Evolutionary conservation across 768 basidiomycete species (phyloP), one percentile per base, ranked within the genome.

Genomic region (Roridomyces roridus): DNA sequence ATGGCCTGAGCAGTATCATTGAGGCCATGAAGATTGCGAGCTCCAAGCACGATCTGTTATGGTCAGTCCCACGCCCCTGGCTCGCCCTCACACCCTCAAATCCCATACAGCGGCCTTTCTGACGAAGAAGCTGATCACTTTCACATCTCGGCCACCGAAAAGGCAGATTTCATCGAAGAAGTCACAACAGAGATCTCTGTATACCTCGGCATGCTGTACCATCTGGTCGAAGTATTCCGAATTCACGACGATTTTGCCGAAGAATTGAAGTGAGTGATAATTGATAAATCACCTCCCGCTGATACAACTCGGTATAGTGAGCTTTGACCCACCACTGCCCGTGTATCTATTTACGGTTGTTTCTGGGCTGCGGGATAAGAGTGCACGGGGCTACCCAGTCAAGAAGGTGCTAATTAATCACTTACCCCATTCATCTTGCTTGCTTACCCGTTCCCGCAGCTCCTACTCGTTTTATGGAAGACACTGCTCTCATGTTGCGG

Each of bases 381-480:
- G 90, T 67, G 91, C 94, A 2, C 95, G 92, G 68, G 93, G 93
- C 6, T 99, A 97, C 73, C 97, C 97, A 0, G 91, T 97, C 65
- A 99, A 98, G 77, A 98, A 98, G 84, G 95, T 92, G 48, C 20
- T 70, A 44, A 50, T 51, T 18, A 31, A 35, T 34, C 43, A 57
- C 50, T 57, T 50, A 15, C 51, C 37, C 49, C 44, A 35, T 46
- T 41, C 46, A 39, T 45, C 14, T 18, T 46, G 37, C 60, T 55
- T 57, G 61, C 51, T 23, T 44, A 54, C 34, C 45, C 66, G 25
- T 46, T 34, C 57, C 37, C 50, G 50, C 64, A 97, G 96, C 85
- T 98, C 4, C 83, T 99, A 12, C 84, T 98, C 15, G 84, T 99
- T 0, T 77, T 97, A 9, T 99, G 97, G 97, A 99, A 98, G 70